Conservation (phyloP, 306 rosid species). For the Gynostemma pentaphyllum region DNA sequence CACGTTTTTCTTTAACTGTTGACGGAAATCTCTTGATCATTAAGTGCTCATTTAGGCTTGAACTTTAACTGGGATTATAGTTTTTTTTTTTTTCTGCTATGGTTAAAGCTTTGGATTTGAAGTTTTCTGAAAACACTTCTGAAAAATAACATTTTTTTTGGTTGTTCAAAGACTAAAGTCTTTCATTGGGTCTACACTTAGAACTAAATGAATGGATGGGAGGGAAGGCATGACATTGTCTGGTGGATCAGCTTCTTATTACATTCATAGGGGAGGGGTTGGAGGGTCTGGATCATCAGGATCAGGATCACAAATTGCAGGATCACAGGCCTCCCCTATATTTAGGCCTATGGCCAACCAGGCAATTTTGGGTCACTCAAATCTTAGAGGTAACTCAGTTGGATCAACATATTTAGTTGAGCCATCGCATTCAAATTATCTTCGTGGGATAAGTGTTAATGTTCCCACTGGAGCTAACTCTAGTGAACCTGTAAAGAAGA, state of each 20-base stretch:
- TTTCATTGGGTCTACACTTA: slow-evolving; percentile 18
- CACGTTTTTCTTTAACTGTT: not conserved
- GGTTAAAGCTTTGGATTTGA: slow-evolving; percentile 19
- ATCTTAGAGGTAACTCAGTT: slow-evolving; percentile 34
- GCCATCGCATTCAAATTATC: slow-evolving; percentile 31
- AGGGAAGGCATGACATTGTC: slow-evolving; percentile 90
- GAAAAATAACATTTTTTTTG: not conserved
- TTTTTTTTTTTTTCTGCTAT: not conserved
- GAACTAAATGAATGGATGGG: slow-evolving; percentile 95
- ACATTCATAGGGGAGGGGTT: slow-evolving; percentile 66
- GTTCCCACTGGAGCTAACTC: slow-evolving; percentile 39
- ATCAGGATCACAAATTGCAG: slow-evolving; percentile 37
- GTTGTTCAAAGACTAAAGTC: not conserved
- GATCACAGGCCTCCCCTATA: slow-evolving; percentile 49
- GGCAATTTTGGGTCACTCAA: slow-evolving; percentile 43
- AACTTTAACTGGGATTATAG: not conserved
- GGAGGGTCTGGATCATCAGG: slow-evolving; percentile 47
- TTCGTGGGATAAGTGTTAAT: slow-evolving; percentile 39
- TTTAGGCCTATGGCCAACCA: slow-evolving; percentile 56
- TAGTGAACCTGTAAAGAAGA: slow-evolving; percentile 68
- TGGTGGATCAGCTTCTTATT: slow-evolving; percentile 76
- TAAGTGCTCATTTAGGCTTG: not conserved
- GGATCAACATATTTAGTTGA: slow-evolving; percentile 54
- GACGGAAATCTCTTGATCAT: not conserved
- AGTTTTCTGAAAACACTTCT: not conserved